These are phyloP conservation scores for Diplodia seriata DNA, from an alignment of 2,329 filamentous ascomycete species.

Conservation along the genomic window DNA sequence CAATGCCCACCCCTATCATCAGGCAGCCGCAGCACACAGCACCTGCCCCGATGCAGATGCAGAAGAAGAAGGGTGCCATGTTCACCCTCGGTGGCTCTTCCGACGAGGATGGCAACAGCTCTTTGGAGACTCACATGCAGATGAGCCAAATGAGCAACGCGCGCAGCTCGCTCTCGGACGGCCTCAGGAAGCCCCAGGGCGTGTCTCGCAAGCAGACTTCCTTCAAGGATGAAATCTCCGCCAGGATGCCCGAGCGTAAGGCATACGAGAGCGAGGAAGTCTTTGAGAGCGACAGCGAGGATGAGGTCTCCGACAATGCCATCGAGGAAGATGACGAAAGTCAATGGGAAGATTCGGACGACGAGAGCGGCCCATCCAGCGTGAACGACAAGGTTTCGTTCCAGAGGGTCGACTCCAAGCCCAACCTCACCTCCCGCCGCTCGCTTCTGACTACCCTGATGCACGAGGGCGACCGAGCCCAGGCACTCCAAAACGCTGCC, in stretches of 20 bases:
- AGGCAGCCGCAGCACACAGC: conserved; percentile 50
- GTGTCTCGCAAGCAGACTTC: conserved; percentile 75
- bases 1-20: conserved; percentile 65
- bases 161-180: conserved; percentile 63
- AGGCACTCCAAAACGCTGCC: conserved; percentile 71
- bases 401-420: conserved; percentile 86
- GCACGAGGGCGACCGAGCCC: conserved; percentile 76
- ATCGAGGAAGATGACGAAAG: conserved; percentile 68
- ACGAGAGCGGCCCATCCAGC: conserved; percentile 83
- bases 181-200: conserved; percentile 55
- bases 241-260: conserved; percentile 65
- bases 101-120: conserved; percentile 83
- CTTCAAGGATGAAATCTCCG: conserved; percentile 78
- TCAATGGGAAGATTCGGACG: conserved; percentile 66
- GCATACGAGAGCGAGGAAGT: conserved; percentile 65
- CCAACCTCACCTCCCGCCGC: conserved; percentile 81
- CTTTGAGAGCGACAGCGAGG: conserved; percentile 64
- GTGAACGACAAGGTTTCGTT: conserved; percentile 82
- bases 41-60: conserved; percentile 42
- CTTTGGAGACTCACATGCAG: conserved; percentile 68
- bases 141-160: conserved; percentile 63
- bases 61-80: conserved; percentile 72
- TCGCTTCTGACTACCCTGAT: conserved; percentile 92
- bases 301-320: conserved; percentile 56
- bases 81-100: conserved; percentile 82